Percentiles rank a stretch among this genome's conserved stretches.
These are phyloP conservation scores for Arachis monticola DNA, from an alignment of 331 rosid genomes.

Conservation along the genomic window DNA sequence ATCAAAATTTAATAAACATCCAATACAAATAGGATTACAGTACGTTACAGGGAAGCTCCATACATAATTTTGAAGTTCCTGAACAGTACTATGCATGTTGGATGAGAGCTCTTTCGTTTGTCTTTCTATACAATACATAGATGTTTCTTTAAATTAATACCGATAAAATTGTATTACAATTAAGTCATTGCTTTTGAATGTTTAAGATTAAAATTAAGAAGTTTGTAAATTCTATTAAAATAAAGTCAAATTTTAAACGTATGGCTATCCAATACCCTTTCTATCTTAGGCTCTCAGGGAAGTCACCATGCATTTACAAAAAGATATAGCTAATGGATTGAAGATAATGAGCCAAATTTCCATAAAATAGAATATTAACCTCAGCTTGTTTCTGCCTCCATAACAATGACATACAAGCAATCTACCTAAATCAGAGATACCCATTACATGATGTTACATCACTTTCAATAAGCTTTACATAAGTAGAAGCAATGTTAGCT, in stretches of 20 bases:
- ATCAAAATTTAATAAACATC: neutral
- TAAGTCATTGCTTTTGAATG: too few relatives aligned
- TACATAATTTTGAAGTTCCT: neutral
- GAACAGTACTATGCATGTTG: neutral
- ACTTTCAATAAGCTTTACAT: conserved; percentile 51
- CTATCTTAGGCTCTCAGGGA: neutral
- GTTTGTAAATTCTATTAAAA: too few relatives aligned
- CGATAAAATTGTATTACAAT: too few relatives aligned
- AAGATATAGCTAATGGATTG: conserved; percentile 10
- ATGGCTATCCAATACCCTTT: too few relatives aligned
- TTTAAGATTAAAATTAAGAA: too few relatives aligned
- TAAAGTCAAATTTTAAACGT: too few relatives aligned
- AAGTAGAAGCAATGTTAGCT: conserved; percentile 49
- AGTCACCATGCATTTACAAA: conserved; percentile 11
- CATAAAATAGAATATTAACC: conserved; percentile 41
- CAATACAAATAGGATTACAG: neutral
- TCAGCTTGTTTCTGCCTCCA: conserved; percentile 44
- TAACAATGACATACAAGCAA: conserved; percentile 49
- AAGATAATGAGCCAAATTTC: conserved; percentile 34
- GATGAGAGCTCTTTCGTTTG: neutral
- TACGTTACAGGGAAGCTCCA: conserved; percentile 1
- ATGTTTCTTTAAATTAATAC: too few relatives aligned
- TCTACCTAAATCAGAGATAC: conserved; percentile 55
- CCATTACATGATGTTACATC: conserved; percentile 50
- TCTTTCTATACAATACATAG: neutral